These are phyloP conservation scores for Linderina pennispora DNA, from an alignment of 192 early-diverging fungal species.

Conservation along the genomic window DNA sequence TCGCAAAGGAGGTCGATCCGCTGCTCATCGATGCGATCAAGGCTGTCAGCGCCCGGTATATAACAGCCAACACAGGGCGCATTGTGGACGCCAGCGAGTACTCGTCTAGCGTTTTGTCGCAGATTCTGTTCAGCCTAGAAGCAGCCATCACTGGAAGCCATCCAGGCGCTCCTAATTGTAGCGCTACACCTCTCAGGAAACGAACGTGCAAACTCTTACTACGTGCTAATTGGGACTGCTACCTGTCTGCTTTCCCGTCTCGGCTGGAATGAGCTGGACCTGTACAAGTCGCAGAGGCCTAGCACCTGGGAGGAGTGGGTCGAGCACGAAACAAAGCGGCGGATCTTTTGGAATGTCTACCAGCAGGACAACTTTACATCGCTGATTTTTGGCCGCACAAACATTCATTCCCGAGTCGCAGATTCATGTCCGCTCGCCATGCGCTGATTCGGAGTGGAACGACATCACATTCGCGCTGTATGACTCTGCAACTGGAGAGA, in stretches of 20 bases:
- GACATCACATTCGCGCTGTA: too few relatives aligned
- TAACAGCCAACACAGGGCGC: slow-evolving; percentile 21
- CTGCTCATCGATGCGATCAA: slow-evolving; percentile 34
- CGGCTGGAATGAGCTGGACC: slow-evolving; percentile 41
- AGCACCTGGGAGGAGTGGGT: slow-evolving; percentile 34
- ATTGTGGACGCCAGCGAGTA: slow-evolving; percentile 18
- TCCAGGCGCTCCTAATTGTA: slow-evolving; percentile 24
- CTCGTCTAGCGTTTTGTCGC: slow-evolving; percentile 7
- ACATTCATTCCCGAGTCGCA: too few relatives aligned
- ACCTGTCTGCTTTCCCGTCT: slow-evolving; percentile 21
- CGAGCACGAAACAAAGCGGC: slow-evolving; percentile 25
- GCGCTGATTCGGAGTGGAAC: too few relatives aligned
- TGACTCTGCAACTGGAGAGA: too few relatives aligned
- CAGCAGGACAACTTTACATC: slow-evolving; percentile 43
- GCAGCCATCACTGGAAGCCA: slow-evolving; percentile 17
- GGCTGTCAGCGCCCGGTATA: slow-evolving; percentile 19
- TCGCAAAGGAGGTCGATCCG: slow-evolving; percentile 24
- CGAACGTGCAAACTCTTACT: slow-evolving; percentile 31
- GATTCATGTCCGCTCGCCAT: too few relatives aligned
- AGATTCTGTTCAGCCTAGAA: slow-evolving; percentile 19
- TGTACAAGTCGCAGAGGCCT: slow-evolving; percentile 10
- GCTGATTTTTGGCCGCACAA: too few relatives aligned
- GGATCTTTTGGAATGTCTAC: slow-evolving; percentile 44
- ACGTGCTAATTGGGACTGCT: slow-evolving; percentile 17
- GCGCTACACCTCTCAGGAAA: slow-evolving; percentile 28